Base-by-base conservation (phyloP, 2,329 filamentous ascomycete genomes). In the Alternaria panax region DNA sequence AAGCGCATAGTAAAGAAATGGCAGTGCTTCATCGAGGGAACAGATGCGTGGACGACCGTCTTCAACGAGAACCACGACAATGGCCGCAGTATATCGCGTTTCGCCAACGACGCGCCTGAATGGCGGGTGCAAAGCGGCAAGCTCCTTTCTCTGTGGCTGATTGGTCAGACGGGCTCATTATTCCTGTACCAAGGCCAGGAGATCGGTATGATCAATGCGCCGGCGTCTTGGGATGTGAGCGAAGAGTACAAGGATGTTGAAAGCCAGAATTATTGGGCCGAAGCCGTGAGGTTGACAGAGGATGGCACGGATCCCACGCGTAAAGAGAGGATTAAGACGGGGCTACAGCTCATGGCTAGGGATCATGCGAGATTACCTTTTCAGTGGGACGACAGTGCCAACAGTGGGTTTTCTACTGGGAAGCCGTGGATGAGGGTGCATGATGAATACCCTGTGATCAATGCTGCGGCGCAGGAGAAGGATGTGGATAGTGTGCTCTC, bases 311-410 rank as follows among this genome's bases (percentile, higher is more conserved):
- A 73, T 53, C 67, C 77, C 74, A 71, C 70, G 20, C 62, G 71
- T 5, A 71, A 65, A 41, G 58, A 69, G 30, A 58, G 52, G 73
- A 81, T 70, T 52, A 78, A 75, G 75, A 67, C 81, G 62, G 81
- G 85, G n/a, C 81, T 88, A 68, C 84, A 86, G 60, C 80, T 82
- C 63, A 87, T 87, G 71, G 87, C 84, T 7, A 75, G 90, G 22
- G 90, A 93, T 75, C 90, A 93, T 74, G 87, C 86, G 7, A 83
- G 90, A 45, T 87, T 88, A 0, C 90, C 90, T 0, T 88, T 93
- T 76, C 89, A 92, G 71, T 93, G 90, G 90, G 82, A 87, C 62
- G 70, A 76, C n/a, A 80, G 77, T 1, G 70, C 78, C 0, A 84
- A 92, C 60, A 89, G 82, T 0, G 90, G 90, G 11, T 93, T 92